Conservation (phyloP, 495 filamentous ascomycete genomes). For the Aspergillus funiculosus region DNA sequence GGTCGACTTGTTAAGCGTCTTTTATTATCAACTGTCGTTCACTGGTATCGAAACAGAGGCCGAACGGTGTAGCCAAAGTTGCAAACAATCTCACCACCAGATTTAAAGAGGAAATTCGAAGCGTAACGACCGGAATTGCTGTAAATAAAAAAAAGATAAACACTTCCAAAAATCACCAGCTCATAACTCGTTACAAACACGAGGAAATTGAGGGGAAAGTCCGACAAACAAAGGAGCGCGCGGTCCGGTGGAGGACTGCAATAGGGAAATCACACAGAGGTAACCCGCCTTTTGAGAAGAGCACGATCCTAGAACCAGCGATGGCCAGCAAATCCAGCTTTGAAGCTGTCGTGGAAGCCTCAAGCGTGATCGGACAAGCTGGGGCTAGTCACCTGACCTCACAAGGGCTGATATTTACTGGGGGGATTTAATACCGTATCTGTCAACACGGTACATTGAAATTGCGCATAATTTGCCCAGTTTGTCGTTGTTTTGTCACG, state of each 20-base stretch:
- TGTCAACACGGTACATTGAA: too few relatives aligned
- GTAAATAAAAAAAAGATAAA: slow-evolving; percentile 3
- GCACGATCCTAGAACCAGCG: not conserved
- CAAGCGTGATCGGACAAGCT: slow-evolving; percentile 12
- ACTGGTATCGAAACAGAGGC: too few relatives aligned
- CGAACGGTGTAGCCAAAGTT: too few relatives aligned
- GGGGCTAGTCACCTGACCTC: slow-evolving; percentile 16
- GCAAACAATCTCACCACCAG: too few relatives aligned
- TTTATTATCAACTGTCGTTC: too few relatives aligned
- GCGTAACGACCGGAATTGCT: not conserved
- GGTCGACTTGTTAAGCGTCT: too few relatives aligned
- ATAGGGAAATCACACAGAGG: not conserved
- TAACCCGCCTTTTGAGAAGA: slow-evolving; percentile 2
- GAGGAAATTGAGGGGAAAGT: not conserved
- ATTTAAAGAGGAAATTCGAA: not conserved
- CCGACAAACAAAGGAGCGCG: slow-evolving; percentile 1
- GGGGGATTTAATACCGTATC: not conserved
- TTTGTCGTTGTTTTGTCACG: not conserved
- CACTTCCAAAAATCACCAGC: slow-evolving; percentile 2
- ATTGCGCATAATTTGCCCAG: not conserved
- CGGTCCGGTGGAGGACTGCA: not conserved
- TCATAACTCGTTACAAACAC: slow-evolving; percentile 5
- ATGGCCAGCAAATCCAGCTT: not conserved
- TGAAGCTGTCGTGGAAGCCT: slow-evolving; percentile 9
- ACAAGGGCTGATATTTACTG: not conserved